A percentile compares a stretch with the other conserved stretches of the same genome.
phyloP scores from a whole-genome alignment of 1,139 yeast species.

The Pichiaceae sp. region DNA sequence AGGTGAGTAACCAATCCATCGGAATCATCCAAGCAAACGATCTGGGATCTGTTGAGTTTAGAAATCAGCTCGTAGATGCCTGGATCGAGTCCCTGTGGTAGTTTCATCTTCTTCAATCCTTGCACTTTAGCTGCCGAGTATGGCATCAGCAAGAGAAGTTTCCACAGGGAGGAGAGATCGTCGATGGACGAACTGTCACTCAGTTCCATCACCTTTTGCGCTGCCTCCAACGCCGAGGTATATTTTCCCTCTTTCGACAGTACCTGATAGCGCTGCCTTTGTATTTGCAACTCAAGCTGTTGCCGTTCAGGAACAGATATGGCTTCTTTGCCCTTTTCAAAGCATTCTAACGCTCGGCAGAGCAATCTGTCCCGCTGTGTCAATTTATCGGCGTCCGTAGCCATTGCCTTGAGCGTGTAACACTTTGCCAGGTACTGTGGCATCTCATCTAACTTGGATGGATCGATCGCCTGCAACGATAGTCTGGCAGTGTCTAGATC shows the following conservation, averaged over 20 bases:
- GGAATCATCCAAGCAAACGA: conserved; percentile 1
- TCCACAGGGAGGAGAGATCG: not conserved
- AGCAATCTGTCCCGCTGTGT: conserved; percentile 7
- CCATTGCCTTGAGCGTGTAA: conserved; percentile 6
- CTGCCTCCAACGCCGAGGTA: not conserved
- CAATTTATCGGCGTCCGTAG: conserved; percentile 3
- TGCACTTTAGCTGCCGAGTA: conserved; percentile 3
- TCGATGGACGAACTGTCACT: not conserved
- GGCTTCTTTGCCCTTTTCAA: not conserved
- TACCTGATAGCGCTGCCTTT: not conserved
- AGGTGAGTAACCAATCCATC: not conserved
- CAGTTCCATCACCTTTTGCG: not conserved
- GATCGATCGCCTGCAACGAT: conserved; percentile 8
- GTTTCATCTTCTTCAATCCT: not conserved
- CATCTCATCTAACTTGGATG: conserved; percentile 5
- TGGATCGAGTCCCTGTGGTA: not conserved
- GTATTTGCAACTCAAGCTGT: not conserved
- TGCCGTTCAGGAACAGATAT: not conserved
- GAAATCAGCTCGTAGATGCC: not conserved
- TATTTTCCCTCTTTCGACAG: not conserved
- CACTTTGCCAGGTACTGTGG: conserved; percentile 7
- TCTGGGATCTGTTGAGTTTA: not conserved
- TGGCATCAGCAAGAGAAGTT: conserved; percentile 3
- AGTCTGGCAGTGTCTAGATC: conserved; percentile 2
- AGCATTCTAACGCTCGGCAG: conserved; percentile 7